Percentiles rank a stretch among this genome's conserved stretches.
Conservation (phyloP, 139 green algal species). For the Pleodorina starrii region DNA sequence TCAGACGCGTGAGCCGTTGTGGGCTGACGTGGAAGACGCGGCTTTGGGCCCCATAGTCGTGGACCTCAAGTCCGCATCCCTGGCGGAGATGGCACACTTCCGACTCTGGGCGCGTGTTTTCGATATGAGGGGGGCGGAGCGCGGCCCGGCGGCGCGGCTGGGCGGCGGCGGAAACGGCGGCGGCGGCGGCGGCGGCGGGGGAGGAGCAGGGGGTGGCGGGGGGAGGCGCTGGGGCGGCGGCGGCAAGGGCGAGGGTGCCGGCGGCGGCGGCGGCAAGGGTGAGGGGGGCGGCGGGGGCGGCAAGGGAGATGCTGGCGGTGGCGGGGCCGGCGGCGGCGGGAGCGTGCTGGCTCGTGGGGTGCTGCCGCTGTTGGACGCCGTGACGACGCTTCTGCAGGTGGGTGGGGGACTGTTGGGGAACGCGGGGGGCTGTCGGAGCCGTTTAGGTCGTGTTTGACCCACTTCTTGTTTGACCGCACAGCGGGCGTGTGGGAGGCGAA, state of each 20-base stretch:
- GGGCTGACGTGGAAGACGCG: neutral
- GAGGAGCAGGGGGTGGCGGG: neutral
- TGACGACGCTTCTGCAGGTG: constrained; percentile 41
- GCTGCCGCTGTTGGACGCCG: constrained; percentile 49
- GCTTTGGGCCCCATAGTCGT: neutral
- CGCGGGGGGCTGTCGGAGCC: no score
- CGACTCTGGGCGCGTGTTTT: constrained; percentile 20
- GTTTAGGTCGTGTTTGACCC: no score
- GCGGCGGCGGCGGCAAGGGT: neutral
- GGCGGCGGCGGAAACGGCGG: neutral
- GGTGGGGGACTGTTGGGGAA: neutral
- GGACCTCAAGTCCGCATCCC: constrained; percentile 16
- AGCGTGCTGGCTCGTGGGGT: constrained; percentile 56
- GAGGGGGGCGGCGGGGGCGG: neutral
- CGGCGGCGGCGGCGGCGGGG: neutral
- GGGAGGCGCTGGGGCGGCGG: neutral
- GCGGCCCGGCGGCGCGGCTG: neutral
- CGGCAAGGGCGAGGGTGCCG: neutral
- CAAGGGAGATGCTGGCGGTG: neutral
- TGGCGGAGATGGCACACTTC: constrained; percentile 45
- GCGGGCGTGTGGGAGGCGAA: no score
- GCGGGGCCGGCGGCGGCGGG: neutral
- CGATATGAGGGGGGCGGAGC: neutral
- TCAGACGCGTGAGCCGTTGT: neutral
- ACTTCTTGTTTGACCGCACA: no score